Conservation (phyloP, 2,329 filamentous ascomycete species). For the Chrysoporthe cubensis region DNA sequence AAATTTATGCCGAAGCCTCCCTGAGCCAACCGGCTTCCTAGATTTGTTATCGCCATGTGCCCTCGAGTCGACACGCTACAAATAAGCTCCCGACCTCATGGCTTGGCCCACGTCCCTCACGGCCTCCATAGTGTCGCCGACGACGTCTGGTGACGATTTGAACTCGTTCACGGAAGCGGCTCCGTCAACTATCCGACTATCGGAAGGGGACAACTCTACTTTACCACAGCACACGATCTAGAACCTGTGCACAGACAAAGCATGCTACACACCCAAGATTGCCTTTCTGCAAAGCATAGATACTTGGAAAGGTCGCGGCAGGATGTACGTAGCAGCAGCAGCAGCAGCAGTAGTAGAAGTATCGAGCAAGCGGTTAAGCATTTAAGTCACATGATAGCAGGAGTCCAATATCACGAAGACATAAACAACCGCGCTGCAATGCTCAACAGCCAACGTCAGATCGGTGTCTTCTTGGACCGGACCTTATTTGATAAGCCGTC, state of each 20-base stretch:
- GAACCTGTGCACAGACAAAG: background rate
- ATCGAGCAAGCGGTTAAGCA: background rate
- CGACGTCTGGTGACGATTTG: background rate
- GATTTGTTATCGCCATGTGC: background rate
- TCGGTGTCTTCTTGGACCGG: background rate
- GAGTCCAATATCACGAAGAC: background rate
- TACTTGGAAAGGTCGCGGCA: background rate
- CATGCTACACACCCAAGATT: background rate
- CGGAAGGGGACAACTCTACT: background rate
- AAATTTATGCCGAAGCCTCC: constrained; percentile 2
- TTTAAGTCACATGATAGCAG: background rate
- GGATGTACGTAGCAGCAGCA: background rate
- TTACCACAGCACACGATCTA: background rate
- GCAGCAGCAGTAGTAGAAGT: too few species aligned
- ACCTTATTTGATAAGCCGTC: background rate
- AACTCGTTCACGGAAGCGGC: background rate
- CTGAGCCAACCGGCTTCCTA: background rate
- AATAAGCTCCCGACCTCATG: background rate
- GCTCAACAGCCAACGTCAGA: background rate
- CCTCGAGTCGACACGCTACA: background rate
- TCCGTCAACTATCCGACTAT: background rate
- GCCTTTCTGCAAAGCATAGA: background rate
- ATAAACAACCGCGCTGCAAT: background rate
- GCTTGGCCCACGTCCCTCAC: background rate
- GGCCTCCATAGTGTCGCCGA: background rate